Conservation (phyloP, 129 eudicot species). For the Helichrysum umbraculigerum region DNA sequence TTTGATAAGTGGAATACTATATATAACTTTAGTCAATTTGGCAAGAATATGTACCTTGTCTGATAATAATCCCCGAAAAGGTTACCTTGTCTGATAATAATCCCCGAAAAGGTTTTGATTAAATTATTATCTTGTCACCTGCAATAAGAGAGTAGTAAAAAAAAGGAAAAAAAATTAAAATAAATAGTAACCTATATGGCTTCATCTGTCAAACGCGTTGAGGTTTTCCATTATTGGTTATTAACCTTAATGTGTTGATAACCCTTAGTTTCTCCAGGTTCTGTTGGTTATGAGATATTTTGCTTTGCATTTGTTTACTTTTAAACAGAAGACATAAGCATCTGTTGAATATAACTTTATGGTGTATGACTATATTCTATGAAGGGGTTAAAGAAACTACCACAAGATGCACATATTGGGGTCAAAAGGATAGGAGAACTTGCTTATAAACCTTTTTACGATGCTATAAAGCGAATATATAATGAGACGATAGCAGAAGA, state of each 20-base stretch:
- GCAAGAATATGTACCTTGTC: background rate
- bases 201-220: no score
- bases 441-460: conserved; percentile 33
- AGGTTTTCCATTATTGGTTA: no score
- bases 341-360: background rate
- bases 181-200: no score
- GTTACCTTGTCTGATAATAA: background rate
- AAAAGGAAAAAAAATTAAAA: no score
- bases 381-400: conserved; percentile 33
- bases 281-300: background rate
- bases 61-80: background rate
- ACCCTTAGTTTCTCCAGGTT: no score
- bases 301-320: background rate
- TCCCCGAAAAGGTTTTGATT: background rate
- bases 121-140: no score
- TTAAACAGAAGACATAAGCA: background rate
- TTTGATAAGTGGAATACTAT: no score
- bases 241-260: no score
- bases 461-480: conserved; percentile 34
- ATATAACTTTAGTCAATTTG: background rate
- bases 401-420: conserved; percentile 32
- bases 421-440: conserved; percentile 54
- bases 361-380: background rate
- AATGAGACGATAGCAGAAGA: conserved; percentile 24
- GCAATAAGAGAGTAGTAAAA: no score